Evolutionary conservation across 202 grass and related monocot genomes (phyloP).

Genomic region (Saccharum hybrid): DNA sequence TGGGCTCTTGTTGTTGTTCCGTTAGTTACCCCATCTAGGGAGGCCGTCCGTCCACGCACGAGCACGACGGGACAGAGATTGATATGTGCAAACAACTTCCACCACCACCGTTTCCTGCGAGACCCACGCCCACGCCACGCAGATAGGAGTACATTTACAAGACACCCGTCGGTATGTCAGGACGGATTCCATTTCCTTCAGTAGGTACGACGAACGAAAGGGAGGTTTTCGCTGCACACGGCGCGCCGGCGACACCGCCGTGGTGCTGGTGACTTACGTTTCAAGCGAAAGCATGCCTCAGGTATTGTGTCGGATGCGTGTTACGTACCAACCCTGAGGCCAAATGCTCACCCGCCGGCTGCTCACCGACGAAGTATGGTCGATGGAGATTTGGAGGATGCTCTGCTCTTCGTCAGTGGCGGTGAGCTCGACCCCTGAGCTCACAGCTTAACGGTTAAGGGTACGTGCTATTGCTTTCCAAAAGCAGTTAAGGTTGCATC

Average conservation of each 20-base stretch:
- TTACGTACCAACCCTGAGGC: conserved; percentile 38
- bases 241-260: background rate
- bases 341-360: conserved; percentile 33
- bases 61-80: conserved; percentile 3
- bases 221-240: conserved; percentile 7
- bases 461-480: conserved; percentile 2
- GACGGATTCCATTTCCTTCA: background rate
- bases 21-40: conserved; percentile 37
- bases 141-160: background rate
- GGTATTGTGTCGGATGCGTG: background rate
- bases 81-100: conserved; percentile 42
- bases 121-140: background rate
- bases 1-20: background rate
- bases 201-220: conserved; percentile 47
- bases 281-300: conserved; percentile 51
- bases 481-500: conserved; percentile 29
- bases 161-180: background rate
- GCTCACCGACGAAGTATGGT: background rate
- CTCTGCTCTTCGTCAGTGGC: background rate
- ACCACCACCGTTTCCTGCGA: conserved; percentile 2
- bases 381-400: background rate
- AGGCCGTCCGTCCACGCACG: background rate
- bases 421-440: conserved; percentile 10
- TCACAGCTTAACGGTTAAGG: conserved; percentile 24
- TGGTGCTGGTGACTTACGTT: conserved; percentile 36